Evolutionary conservation across 2,329 filamentous ascomycete genomes (phyloP), one percentile per base, ranked within the genome.

Genomic region (Ophiobolus disseminans): DNA sequence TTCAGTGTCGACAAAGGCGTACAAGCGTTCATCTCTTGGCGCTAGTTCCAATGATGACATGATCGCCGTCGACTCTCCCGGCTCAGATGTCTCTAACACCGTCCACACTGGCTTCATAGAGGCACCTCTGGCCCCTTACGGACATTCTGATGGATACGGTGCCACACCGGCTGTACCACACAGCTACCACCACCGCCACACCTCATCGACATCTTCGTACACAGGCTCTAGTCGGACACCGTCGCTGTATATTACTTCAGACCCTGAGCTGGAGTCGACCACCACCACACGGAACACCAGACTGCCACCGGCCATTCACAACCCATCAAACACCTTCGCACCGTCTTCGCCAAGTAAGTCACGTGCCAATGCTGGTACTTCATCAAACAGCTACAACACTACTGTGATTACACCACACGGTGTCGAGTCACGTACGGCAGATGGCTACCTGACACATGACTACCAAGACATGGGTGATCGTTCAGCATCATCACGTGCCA

Each of bases 31-130:
- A 0, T 72, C 69, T 6, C 45, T 63, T 3, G 62, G 51, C n/a
- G 46, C 50, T 16, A 34, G 34, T 17, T 66, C 60, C 2, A 47
- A 58, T 25, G 51, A 59, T 32, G 66, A 70, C 6, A 41, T n/a
- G n/a, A n/a, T 53, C 2, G 58, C 57, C 14, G 32, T 67, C 19
- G 66, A 72, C 2, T 70, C 65, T 6, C 58, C 60, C 20, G 62
- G 58, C 25, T 72, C 68, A 0, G 66, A 71, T 31, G 62, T 58
- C 11, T 70, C 68, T 4, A 65, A 63, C 40, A 60, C 60, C 3
- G 41, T 70, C 10, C 61, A 63, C 5, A 73, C 69, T 19, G 69
- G 69, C 3, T 66, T 60, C 13, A 64, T 67, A n/a, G 69, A 73
- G 9, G 53, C 61, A 30, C 41, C 62, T 13, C 34, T 66, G 30